Conservation (phyloP, 179 eudicot genomes). For the Beta macrorhiza region DNA sequence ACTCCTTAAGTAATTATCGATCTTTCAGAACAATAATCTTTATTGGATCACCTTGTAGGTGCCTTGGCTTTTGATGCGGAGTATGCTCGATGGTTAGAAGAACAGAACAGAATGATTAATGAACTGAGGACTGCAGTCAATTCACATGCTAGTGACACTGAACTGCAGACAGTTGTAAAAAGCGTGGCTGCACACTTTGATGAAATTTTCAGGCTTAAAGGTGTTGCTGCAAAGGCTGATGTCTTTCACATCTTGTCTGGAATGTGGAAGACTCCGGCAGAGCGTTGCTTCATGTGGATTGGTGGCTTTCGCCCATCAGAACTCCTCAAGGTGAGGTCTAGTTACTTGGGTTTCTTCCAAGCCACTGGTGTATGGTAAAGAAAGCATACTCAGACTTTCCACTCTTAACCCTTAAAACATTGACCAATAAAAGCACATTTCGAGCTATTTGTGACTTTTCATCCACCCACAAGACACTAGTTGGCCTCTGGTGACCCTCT, state of each 20-base stretch:
- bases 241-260: constrained; percentile 95
- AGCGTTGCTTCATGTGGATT: constrained; percentile 94
- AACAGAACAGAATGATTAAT: constrained; percentile 60
- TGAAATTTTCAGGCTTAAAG: constrained; percentile 78
- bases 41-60: constrained; percentile 43
- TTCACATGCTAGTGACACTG: constrained; percentile 83
- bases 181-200: constrained; percentile 58
- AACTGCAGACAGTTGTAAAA: constrained; percentile 71
- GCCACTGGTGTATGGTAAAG: not conserved
- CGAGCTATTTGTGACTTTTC: not conserved
- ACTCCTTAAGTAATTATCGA: not conserved
- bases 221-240: constrained; percentile 79
- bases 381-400: not conserved
- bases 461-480: not conserved
- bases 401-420: not conserved
- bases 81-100: constrained; percentile 89
- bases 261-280: constrained; percentile 99
- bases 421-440: not conserved
- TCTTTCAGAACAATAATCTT: constrained; percentile 1
- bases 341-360: not conserved
- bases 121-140: constrained; percentile 85
- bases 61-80: constrained; percentile 92
- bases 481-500: not conserved
- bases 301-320: constrained; percentile 97
- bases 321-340: constrained; percentile 66